Evolutionary conservation across 768 basidiomycete species (phyloP).

Genomic region (Trametes cubensis): DNA sequence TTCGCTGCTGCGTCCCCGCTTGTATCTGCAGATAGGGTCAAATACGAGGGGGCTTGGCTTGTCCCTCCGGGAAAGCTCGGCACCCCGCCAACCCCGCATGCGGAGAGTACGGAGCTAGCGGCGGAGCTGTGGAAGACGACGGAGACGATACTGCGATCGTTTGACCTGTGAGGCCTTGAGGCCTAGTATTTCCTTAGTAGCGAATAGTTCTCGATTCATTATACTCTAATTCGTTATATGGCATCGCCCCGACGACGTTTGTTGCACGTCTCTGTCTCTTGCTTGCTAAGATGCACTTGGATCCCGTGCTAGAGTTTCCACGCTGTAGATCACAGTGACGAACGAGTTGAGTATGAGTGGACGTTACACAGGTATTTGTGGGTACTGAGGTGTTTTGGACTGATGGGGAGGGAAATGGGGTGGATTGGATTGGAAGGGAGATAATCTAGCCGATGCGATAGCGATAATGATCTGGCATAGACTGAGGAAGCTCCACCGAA

Average conservation of each 20-base stretch:
- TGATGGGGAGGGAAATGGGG: not conserved
- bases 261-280: too few relatives aligned
- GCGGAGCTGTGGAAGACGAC: conserved; percentile 46
- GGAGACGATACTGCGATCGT: conserved; percentile 35
- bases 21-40: conserved; percentile 36
- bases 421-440: conserved; percentile 11
- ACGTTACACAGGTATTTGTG: not conserved
- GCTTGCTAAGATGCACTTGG: too few relatives aligned
- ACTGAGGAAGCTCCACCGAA: not conserved
- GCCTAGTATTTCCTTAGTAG: too few relatives aligned
- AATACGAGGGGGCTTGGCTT: conserved; percentile 43
- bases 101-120: conserved; percentile 37
- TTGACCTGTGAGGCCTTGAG: conserved; percentile 29
- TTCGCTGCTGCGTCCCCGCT: conserved; percentile 44
- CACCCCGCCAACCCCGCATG: conserved; percentile 30
- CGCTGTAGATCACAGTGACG: too few relatives aligned
- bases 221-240: too few relatives aligned
- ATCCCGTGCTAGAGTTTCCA: too few relatives aligned
- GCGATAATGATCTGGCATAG: conserved; percentile 23
- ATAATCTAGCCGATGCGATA: conserved; percentile 30
- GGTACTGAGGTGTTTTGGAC: not conserved
- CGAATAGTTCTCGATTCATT: too few relatives aligned
- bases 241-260: too few relatives aligned
- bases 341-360: too few relatives aligned
- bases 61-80: conserved; percentile 38